Evolutionary conservation across 2,329 filamentous ascomycete species (phyloP).

Genomic region (Pseudopithomyces chartarum): DNA sequence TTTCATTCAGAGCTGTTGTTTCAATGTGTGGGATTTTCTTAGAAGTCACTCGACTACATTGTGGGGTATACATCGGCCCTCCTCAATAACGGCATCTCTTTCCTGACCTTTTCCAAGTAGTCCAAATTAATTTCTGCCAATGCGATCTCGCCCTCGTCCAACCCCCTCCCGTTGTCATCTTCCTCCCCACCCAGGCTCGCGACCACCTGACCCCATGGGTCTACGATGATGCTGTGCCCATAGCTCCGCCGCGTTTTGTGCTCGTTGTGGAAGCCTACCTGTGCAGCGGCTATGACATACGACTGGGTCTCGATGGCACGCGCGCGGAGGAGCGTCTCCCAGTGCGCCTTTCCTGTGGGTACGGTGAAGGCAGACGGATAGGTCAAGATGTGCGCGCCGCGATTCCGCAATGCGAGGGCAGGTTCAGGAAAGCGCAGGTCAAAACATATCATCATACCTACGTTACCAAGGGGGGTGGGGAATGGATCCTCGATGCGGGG

Average conservation of each 20-base stretch:
- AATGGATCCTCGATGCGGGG: slow-evolving; percentile 69
- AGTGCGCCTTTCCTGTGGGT: slow-evolving; percentile 82
- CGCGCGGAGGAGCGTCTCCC: slow-evolving; percentile 77
- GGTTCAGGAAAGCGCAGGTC: slow-evolving; percentile 85
- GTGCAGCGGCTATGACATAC: slow-evolving; percentile 85
- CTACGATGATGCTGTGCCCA: slow-evolving; percentile 82
- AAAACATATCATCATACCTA: slow-evolving; percentile 87
- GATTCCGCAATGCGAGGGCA: slow-evolving; percentile 67
- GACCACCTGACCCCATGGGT: slow-evolving; percentile 82
- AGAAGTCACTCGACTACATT: slow-evolving; percentile 13
- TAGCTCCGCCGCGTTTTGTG: slow-evolving; percentile 73
- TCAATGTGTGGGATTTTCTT: too few relatives aligned
- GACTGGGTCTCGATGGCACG: slow-evolving; percentile 88
- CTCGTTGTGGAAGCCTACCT: slow-evolving; percentile 73
- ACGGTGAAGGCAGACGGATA: slow-evolving; percentile 93
- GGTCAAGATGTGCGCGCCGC: slow-evolving; percentile 75
- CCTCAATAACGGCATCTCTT: slow-evolving; percentile 62
- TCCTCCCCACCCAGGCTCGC: slow-evolving; percentile 64
- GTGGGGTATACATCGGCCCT: slow-evolving; percentile 54
- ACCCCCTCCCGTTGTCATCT: slow-evolving; percentile 40
- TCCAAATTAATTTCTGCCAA: slow-evolving; percentile 61
- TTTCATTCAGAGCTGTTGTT: neutral
- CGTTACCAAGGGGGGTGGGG: slow-evolving; percentile 71
- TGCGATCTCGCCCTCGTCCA: slow-evolving; percentile 46
- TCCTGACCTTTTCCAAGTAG: slow-evolving; percentile 57